Evolutionary conservation across 176 grass and related monocot species (phyloP), one percentile per base, ranked within the genome.

Genomic region (Hsuehochloa calcarea): DNA sequence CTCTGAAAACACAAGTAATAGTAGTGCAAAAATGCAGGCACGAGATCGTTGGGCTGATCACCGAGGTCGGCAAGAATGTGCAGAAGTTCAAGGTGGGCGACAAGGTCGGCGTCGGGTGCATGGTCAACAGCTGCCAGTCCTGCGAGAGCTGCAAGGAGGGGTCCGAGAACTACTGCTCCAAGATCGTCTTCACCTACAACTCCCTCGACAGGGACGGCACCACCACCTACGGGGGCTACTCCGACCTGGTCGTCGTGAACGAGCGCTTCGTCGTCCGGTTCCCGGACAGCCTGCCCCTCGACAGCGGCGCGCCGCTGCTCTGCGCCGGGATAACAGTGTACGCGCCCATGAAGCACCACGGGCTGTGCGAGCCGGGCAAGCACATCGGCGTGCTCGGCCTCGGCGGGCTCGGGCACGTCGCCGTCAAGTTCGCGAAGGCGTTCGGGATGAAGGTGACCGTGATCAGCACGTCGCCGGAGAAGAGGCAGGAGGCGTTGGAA

Each of bases 241-340:
- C 89, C n/a, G 56, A 89, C 68, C 44, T 68, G 80, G 66, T 92
- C 3, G 75, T 91, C 65, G 89, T 91, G 0, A 67, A 82, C 41
- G 31, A 87, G 84, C 70, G 44, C 40, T 94, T 88, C 47, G 87
- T 94, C 56, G 11, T 94, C 25, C 69, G 39, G 29, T 83, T 94
- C 59, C 92, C 92, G 4, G 83, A 89, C 8, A 60, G 40, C 22
- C 51, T 92, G 52, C 87, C 89, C 0, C 81, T 89, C 4, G 89
- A 87, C 72, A 62, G 51, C 29, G 92, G 75, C 12, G 89, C 92
- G 35, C 92, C 92, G 11, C 86, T 94, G 61, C 87, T 94, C 34
- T 94, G 90, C 39, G 92, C 92, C 0, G 92, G 92, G 1, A 79
- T 91, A 27, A 94, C 87, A 38, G 87, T 92, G 75, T 94, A 94